Base-by-base conservation (phyloP, 768 basidiomycete genomes). In the Panaeolus papilionaceus region DNA sequence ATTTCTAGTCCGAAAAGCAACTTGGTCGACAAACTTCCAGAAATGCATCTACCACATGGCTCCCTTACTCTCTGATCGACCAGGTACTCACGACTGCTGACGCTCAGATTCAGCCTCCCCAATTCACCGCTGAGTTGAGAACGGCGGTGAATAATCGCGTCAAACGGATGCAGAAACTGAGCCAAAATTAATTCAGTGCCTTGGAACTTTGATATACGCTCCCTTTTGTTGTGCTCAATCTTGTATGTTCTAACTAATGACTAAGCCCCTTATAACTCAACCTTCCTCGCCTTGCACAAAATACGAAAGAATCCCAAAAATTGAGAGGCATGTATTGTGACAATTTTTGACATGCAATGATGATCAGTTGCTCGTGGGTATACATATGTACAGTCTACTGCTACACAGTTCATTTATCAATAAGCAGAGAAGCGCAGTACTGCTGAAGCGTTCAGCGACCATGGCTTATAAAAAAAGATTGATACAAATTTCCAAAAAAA, bases 11-110 rank as follows among this genome's bases (percentile, higher is more conserved):
- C 61, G 87, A 89, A 69, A 75, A 80, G 64, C 81, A 81, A 49
- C 77, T 91, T 58, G 79, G 85, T 49, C 87, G 84, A 71, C 82
- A 84, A 62, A 79, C 83, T 12, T 71, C 72, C 26, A 87, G 82
- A 73, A 82, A 83, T 44, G 85, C 92, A 2, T 86, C 84, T 39
- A 75, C 85, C 64, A 91, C 91, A 4, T 95, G 93, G 91, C 80
- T 95, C 44, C 94, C 94, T 14, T 95, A 95, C 74, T 87, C 88
- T 62, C 83, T 95, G 65, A 86, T 96, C 69, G 94, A 96, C 77
- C 91, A 94, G 77, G 90, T 95, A 40, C 82, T 95, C 37, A 83
- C 83, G 26, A 89, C 89, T 14, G 87, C 90, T 10, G 84, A 85
- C 67, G 78, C 84, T 8, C 84, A 86, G 71, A 81, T 83, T 40